Base-by-base conservation (phyloP, 2,329 filamentous ascomycete species). In the Ophiostoma populinum region DNA sequence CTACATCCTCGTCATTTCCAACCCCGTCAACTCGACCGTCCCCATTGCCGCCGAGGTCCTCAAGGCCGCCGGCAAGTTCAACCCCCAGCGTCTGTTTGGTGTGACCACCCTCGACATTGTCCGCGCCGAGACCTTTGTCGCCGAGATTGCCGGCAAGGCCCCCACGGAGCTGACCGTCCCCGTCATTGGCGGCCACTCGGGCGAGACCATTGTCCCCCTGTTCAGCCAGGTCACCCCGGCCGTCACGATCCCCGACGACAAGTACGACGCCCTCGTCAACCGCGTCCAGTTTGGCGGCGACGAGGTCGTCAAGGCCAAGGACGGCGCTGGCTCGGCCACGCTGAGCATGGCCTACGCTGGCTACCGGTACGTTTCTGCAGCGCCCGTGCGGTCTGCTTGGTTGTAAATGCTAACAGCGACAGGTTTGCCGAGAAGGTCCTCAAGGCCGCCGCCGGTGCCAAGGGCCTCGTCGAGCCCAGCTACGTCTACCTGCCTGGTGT, bases 51-150 rank as follows among this genome's bases (percentile, higher is more conserved):
- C 86, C 48, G 90, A 98, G 68, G 81, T 94, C 42, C 77, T 98
- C 57, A 95, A 94, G 75, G 67, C 71, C 49, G 85, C 85, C 57
- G 76, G 76, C 49, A 83, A 92, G 53, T 98, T 95, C 63, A 80
- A 98, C 67, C 67, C 90, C 47, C 80, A 90, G 71, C 85, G 80
- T 57, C 78, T 98, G 44, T 98, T 98, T 54, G 90, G 90, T 70
- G 90, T 98, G 55, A 98, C 90, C 54, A 95, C 90, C 33, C 79
- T 98, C 49, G 90, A 98, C 59, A 86, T 98, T 51, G 90, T 98
- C 54, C 87, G 90, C 56, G 85, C 90, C 47, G 85, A 94, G 70
- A 94, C 86, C 46, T 98, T 98, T 56, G 81, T 92, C 42, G 80
- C 83, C 49, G 75, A 82, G 52, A 78, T 92, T 51, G 70, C 70